Conservation (phyloP, 306 rosid species). For the Castanea sativa region DNA sequence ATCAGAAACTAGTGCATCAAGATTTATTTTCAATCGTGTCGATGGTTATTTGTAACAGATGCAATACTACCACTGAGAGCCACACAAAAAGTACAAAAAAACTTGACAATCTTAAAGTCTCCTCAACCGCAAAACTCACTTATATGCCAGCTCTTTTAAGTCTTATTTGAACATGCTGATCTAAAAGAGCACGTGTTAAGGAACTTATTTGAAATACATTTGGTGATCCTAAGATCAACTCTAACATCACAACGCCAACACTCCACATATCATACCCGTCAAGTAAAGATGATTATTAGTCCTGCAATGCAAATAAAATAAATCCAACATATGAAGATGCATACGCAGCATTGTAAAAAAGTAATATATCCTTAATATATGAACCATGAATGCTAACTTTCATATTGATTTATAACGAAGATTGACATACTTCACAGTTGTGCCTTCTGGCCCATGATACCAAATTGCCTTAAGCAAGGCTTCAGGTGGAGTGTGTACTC, state of each 20-base stretch:
- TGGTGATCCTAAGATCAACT: constrained; percentile 81
- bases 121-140: constrained; percentile 41
- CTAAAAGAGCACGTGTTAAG: constrained; percentile 74
- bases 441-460: constrained; percentile 66
- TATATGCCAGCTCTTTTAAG: constrained; percentile 79
- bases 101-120: constrained; percentile 11
- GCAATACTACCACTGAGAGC: not conserved
- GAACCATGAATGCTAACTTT: constrained; percentile 18
- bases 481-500: too few species aligned
- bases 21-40: not conserved
- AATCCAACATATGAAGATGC: constrained; percentile 17
- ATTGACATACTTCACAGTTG: constrained; percentile 66
- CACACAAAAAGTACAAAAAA: constrained; percentile 10
- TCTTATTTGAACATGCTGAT: constrained; percentile 71
- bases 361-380: not conserved
- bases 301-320: constrained; percentile 15
- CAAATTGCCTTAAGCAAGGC: constrained; percentile 38
- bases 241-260: constrained; percentile 89
- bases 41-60: not conserved
- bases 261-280: constrained; percentile 98
- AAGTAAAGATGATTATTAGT: constrained; percentile 18
- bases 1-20: not conserved
- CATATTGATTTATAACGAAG: constrained; percentile 11
- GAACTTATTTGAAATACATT: constrained; percentile 74
- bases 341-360: not conserved